Conservation (phyloP, 495 filamentous ascomycete genomes). For the Durotheca rogersii region DNA sequence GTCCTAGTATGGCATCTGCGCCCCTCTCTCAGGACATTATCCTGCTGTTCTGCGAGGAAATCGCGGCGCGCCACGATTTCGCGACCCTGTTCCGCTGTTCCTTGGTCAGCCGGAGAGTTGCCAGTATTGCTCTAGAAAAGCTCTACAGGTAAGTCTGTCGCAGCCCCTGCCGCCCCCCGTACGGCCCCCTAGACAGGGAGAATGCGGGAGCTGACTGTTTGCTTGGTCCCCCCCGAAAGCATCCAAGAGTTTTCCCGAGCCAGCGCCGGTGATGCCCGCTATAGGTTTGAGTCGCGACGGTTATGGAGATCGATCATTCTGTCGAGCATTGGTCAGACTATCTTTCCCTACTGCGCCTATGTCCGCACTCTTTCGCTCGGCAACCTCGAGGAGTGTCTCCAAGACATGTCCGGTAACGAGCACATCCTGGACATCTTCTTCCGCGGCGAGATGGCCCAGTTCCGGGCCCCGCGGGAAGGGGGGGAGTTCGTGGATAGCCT, state of each 20-base stretch:
- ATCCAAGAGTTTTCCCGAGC: constrained; percentile 26
- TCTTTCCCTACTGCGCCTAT: constrained; percentile 69
- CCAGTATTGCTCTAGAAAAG: constrained; percentile 56
- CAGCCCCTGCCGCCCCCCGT: too few species aligned
- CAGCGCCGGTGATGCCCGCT: constrained; percentile 21
- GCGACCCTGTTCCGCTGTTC: constrained; percentile 58
- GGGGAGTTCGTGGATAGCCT: constrained; percentile 13
- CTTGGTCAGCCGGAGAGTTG: constrained; percentile 51
- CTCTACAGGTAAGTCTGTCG: constrained; percentile 59
- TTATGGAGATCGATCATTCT: constrained; percentile 70
- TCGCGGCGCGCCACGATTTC: constrained; percentile 56
- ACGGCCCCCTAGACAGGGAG: too few species aligned
- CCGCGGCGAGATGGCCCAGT: constrained; percentile 44
- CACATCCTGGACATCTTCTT: constrained; percentile 52
- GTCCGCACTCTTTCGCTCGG: constrained; percentile 62
- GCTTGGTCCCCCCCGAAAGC: constrained; percentile 1
- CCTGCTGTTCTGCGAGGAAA: constrained; percentile 57
- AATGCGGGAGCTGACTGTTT: constrained; percentile 14
- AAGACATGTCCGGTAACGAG: constrained; percentile 48
- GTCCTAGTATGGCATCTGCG: constrained; percentile 4
- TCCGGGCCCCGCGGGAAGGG: constrained; percentile 22
- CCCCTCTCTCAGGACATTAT: constrained; percentile 60
- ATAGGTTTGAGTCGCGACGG: constrained; percentile 52
- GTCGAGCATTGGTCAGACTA: constrained; percentile 62
- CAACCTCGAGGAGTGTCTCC: constrained; percentile 59